Evolutionary conservation across 2,329 filamentous ascomycete species (phyloP).

Genomic region (Aspergillaceae sp.): DNA sequence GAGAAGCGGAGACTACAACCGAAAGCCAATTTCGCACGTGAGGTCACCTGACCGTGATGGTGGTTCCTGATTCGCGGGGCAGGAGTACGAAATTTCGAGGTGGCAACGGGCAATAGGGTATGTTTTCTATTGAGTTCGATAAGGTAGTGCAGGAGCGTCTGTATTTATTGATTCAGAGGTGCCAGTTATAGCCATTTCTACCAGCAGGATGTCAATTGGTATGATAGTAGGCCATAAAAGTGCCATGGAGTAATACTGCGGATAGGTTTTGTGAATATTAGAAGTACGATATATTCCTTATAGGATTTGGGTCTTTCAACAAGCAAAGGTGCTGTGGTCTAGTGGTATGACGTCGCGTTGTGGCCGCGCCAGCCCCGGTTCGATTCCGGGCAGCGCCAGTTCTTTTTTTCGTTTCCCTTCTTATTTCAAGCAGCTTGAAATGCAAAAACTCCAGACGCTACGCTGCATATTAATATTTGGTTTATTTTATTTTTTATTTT

Average conservation of each 20-base stretch:
- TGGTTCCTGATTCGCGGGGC: neutral
- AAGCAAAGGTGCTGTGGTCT: neutral
- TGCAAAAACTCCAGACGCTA: too few relatives aligned
- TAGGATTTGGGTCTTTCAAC: neutral
- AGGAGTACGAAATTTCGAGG: neutral
- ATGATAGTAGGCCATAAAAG: too few relatives aligned
- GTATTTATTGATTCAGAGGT: too few relatives aligned
- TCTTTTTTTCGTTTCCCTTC: neutral
- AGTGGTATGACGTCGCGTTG: constrained; percentile 1
- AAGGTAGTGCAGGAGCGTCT: too few relatives aligned
- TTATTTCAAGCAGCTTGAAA: neutral
- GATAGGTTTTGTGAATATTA: neutral
- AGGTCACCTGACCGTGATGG: constrained; percentile 6
- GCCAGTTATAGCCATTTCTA: too few relatives aligned
- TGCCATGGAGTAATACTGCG: too few relatives aligned
- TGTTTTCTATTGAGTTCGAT: neutral
- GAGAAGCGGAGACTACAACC: neutral
- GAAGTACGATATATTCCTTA: neutral
- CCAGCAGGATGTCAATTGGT: too few relatives aligned
- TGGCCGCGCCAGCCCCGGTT: neutral
- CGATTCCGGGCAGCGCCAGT: constrained; percentile 1
- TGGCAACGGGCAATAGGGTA: neutral
- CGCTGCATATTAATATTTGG: too few relatives aligned
- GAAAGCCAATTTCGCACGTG: constrained; percentile 9
- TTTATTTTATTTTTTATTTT: too few relatives aligned